These are phyloP conservation scores for Lentinus brumalis DNA, from an alignment of 768 basidiomycete species.

Conservation along the genomic window DNA sequence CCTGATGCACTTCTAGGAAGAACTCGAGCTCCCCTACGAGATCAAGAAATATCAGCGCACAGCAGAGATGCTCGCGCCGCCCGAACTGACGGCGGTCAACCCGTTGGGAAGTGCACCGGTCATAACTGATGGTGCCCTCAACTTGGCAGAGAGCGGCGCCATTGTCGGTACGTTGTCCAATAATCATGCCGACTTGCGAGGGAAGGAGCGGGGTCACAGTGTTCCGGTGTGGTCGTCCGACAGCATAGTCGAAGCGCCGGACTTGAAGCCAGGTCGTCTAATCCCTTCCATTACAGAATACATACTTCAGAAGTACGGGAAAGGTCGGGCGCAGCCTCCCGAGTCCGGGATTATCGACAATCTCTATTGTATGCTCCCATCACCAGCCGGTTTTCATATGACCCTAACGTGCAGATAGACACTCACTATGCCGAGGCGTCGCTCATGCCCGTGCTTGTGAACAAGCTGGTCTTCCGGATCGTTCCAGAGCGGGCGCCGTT, in stretches of 20 bases:
- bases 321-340: constrained; percentile 24
- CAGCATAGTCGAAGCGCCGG: no score
- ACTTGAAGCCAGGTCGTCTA: background rate
- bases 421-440: constrained; percentile 38
- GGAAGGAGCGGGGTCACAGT: no score
- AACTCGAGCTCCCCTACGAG: constrained; percentile 44
- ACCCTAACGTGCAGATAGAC: constrained; percentile 16
- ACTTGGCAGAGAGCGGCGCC: constrained; percentile 41
- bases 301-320: constrained; percentile 37
- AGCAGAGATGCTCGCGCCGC: constrained; percentile 29
- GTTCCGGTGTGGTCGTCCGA: no score
- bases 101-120: constrained; percentile 40
- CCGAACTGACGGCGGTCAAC: constrained; percentile 34
- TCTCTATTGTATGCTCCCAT: constrained; percentile 30
- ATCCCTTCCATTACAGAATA: constrained; percentile 31
- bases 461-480: constrained; percentile 32
- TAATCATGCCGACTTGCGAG: background rate
- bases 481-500: constrained; percentile 35
- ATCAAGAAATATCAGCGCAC: constrained; percentile 35
- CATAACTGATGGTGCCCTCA: constrained; percentile 39
- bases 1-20: constrained; percentile 41
- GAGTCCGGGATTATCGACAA: constrained; percentile 30
- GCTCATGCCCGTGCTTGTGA: constrained; percentile 38
- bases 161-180: constrained; percentile 33
- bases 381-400: background rate